Conservation (phyloP, 1,139 yeast genomes). For the Saccharomycopsis hybrid region DNA sequence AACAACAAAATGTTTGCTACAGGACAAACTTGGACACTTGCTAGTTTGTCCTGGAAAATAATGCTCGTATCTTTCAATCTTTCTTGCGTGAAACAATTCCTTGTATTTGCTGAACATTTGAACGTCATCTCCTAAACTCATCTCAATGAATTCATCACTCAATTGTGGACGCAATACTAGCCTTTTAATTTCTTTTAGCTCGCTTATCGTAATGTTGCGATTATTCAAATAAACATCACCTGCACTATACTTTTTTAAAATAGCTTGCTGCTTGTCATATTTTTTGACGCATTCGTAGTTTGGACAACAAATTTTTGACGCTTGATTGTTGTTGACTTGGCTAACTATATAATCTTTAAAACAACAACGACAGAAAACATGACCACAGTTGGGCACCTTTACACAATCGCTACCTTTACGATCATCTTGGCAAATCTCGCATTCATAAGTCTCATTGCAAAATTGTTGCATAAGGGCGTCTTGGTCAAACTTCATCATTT, state of each 20-base stretch:
- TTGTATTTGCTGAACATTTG: conserved; percentile 34
- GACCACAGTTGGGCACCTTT: conserved; percentile 41
- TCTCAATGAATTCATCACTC: conserved; percentile 29
- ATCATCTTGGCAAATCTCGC: conserved; percentile 55
- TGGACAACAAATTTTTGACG: conserved; percentile 55
- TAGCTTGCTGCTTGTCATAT: conserved; percentile 19
- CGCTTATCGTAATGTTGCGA: conserved; percentile 26
- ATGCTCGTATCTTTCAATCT: conserved; percentile 40
- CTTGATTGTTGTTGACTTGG: conserved; percentile 45
- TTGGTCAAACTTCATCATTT: conserved; percentile 24
- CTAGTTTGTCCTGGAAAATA: conserved; percentile 46
- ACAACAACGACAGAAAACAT: conserved; percentile 49
- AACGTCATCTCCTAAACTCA: conserved; percentile 29
- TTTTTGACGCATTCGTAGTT: conserved; percentile 40
- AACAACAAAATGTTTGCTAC: conserved; percentile 31
- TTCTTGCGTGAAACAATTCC: conserved; percentile 34
- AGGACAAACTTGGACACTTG: conserved; percentile 49
- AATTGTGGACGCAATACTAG: conserved; percentile 37
- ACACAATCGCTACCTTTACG: conserved; percentile 43
- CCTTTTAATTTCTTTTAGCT: conserved; percentile 27
- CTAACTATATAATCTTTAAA: conserved; percentile 40
- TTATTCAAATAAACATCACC: conserved; percentile 24
- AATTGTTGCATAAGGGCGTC: conserved; percentile 31
- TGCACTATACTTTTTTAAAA: conserved; percentile 27
- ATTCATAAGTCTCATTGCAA: conserved; percentile 37